A percentile compares a stretch with the other conserved stretches of the same genome.
Evolutionary conservation across 1,284 basidiomycete species (phyloP).

Genomic region (Cryptococcus sp.): DNA sequence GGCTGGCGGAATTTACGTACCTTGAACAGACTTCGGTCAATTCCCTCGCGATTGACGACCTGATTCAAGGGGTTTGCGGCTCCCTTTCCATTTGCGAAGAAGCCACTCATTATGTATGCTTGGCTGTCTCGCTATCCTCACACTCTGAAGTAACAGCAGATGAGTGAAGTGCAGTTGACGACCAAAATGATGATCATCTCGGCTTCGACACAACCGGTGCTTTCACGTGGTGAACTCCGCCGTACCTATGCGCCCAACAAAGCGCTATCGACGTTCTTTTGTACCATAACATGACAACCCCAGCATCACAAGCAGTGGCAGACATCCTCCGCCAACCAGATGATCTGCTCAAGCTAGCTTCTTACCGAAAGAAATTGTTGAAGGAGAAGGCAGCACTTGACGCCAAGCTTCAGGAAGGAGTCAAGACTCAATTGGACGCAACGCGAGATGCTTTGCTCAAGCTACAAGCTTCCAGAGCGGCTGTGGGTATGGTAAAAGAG

Average conservation of each 20-base stretch:
- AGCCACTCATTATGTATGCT: background rate
- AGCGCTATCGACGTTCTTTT: background rate
- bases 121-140: background rate
- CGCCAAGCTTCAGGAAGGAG: conserved; percentile 82
- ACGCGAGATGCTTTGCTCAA: conserved; percentile 85
- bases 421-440: conserved; percentile 88
- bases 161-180: background rate
- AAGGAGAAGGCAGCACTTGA: conserved; percentile 97
- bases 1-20: conserved; percentile 21
- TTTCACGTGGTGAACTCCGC: background rate
- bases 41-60: conserved; percentile 85
- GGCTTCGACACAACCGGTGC: background rate
- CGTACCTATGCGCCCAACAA: background rate
- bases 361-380: conserved; percentile 88
- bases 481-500: conserved; percentile 83
- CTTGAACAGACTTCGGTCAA: conserved; percentile 68
- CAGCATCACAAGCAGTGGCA: conserved; percentile 35
- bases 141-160: background rate
- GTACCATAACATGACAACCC: conserved; percentile 22
- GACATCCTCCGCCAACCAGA: conserved; percentile 89
- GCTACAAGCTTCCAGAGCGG: conserved; percentile 72
- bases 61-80: conserved; percentile 73
- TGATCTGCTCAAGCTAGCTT: conserved; percentile 82
- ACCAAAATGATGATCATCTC: background rate
- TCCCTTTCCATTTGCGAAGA: background rate